Evolutionary conservation across 345 rosid genomes (phyloP), one percentile per base, ranked within the genome.

Genomic region (Isatis tinctoria): DNA sequence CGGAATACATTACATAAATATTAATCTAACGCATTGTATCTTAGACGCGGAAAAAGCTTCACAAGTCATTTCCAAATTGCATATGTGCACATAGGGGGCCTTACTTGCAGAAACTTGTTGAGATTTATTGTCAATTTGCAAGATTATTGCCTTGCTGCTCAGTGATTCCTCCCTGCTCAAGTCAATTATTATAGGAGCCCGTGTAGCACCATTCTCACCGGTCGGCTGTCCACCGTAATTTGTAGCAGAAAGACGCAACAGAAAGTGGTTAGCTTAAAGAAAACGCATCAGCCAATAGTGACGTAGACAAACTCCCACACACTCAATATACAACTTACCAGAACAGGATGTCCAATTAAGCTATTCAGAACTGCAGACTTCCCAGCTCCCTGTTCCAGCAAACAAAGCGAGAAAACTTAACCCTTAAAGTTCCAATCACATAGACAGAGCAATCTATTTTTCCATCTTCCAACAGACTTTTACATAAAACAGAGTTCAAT

Each of bases 151-250:
- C 77, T 84, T 91, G 85, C 89, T 84, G 75, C 86, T 92, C 65
- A 90, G 65, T 54, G 98, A 87, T 79, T 66, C 45, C 82, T 92
- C 99, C 73, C 85, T 84, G 37, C 70, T 74, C 72, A 96, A 79
- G 47, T 89, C 95, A 65, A 89, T 78, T 24, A 82, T 74, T 74
- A 96, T 90, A n/a, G 99, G 99, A 78, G 98, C 91, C 30, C 97
- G 90, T 18, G 99, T 96, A 76, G 98, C 99, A 77, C 98, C 99
- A 80, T 92, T 96, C 87, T 93, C 99, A 76, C 99, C 98, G 18
- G 98, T 92, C 52, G 99, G 99, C 98, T 96, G 83, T 73, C 65
- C 70, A 75, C 33, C 16, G 48, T 20, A 67, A 41, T 22, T 13
- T 22, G 24, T 59, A 54, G 73, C 48, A 77, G 11, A 69, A 4